Percentiles rank a stretch among this genome's conserved stretches.
Conservation (phyloP, 1,139 yeast genomes). For the Suhomyces kunorum region DNA sequence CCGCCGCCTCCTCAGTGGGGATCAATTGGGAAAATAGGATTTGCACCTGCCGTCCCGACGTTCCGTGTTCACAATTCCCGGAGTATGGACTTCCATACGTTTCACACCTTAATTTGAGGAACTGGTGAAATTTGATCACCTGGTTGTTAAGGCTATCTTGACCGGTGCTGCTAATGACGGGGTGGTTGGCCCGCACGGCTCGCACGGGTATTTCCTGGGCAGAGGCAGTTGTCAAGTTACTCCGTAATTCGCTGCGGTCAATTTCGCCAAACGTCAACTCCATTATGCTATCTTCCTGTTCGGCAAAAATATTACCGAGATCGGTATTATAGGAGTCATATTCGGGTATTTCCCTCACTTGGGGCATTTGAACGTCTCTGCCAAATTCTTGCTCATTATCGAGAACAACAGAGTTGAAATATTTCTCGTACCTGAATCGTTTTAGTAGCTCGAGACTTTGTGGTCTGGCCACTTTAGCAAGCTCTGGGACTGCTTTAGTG, state of each 20-base stretch:
- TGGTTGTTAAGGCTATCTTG: conserved; percentile 6
- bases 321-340: neutral
- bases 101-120: conserved; percentile 11
- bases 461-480: neutral
- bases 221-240: neutral
- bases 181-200: neutral
- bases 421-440: conserved; percentile 1
- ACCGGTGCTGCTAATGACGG: neutral
- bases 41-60: neutral
- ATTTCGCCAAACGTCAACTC: conserved; percentile 16
- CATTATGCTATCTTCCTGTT: conserved; percentile 13
- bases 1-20: conserved; percentile 14
- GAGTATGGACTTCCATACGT: conserved; percentile 2
- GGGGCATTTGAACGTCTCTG: neutral
- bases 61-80: neutral
- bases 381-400: conserved; percentile 2
- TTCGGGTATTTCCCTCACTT: neutral
- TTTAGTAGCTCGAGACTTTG: neutral
- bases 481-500: neutral
- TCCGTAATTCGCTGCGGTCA: conserved; percentile 4
- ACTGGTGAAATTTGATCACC: conserved; percentile 18
- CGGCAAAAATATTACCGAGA: conserved; percentile 1
- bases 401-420: neutral
- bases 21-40: conserved; percentile 22
- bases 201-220: conserved; percentile 2